Evolutionary conservation across 768 basidiomycete species (phyloP), one percentile per base, ranked within the genome.

Genomic region (Kwoniella dendrophila): DNA sequence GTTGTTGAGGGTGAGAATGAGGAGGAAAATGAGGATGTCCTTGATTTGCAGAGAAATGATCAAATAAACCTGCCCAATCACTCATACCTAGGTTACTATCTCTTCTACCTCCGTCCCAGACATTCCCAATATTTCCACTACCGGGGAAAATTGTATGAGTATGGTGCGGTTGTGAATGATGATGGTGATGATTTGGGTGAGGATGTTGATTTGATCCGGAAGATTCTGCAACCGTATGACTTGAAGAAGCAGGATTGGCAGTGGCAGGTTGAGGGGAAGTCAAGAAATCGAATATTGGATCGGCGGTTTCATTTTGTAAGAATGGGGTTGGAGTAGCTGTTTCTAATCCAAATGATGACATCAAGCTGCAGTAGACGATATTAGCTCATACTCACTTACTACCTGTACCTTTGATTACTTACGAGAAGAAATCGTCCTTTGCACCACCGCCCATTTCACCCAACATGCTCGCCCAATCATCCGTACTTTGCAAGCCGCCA

Each of bases 351-450:
- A 67, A 63, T 5, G 65, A 58, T 20, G 65, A 67, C 65, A 67
- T 67, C 30, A 67, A 33, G 1, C 63, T 65, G 22, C 27, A 24
- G 30, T 14, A 22, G 2, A 50, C 10, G 27, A 12, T 8, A 29
- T 33, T 27, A 64, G 32, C 14, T 56, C 18, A 33, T 41, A n/a
- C n/a, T n/a, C n/a, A n/a, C n/a, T n/a, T n/a, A n/a, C n/a, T n/a
- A n/a, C n/a, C n/a, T n/a, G n/a, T n/a, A n/a, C n/a, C n/a, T n/a
- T n/a, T n/a, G n/a, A n/a, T n/a, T n/a, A 67, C 66, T 33, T 27
- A 71, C 66, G 70, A 66, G 29, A 66, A 68, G 59, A 71, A 66
- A 51, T 71, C 70, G 24, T 71, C 67, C 33, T 67, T 45, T n/a
- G 61, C 45, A 20, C 70, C 64, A 12, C 59, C 63, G 5, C 60